Percentiles rank a stretch among this genome's conserved stretches.
phyloP scores from a whole-genome alignment of 164 flowering plant genomes.

The Cinnamomum chago region DNA sequence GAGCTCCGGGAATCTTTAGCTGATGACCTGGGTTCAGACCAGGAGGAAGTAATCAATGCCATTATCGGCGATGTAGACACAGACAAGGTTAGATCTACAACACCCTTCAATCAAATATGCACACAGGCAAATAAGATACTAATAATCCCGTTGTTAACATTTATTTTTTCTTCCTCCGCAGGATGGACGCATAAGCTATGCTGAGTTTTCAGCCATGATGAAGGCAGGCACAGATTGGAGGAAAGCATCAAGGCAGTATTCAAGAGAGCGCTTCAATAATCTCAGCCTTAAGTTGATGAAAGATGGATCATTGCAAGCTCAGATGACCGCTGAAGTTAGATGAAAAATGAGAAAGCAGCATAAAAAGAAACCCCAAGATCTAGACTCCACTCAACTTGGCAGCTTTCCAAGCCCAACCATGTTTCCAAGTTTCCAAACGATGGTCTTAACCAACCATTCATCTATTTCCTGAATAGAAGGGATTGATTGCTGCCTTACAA shows the following conservation, averaged over 20 bases:
- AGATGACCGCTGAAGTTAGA: constrained; percentile 32
- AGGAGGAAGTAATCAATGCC: constrained; percentile 76
- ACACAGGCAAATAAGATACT: too few species aligned
- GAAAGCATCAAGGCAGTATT: constrained; percentile 83
- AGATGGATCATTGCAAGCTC: constrained; percentile 64
- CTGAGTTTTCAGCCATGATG: constrained; percentile 79
- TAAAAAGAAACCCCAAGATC: neutral
- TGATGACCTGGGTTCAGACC: constrained; percentile 58
- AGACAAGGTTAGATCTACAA: constrained; percentile 60
- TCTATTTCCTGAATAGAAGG: too few species aligned
- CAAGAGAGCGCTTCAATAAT: constrained; percentile 68
- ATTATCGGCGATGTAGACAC: constrained; percentile 88
- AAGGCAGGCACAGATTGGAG: constrained; percentile 93
- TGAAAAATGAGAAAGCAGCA: constrained; percentile 1
- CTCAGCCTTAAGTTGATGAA: constrained; percentile 63
- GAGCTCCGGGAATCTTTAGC: constrained; percentile 69
- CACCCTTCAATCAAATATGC: neutral
- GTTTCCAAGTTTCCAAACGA: too few species aligned
- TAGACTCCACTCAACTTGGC: too few species aligned
- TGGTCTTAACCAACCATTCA: too few species aligned
- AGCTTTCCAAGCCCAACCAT: too few species aligned
- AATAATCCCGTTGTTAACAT: neutral
- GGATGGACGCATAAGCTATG: constrained; percentile 84
- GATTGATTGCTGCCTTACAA: too few species aligned
- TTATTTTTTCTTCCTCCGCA: constrained; percentile 16